Conservation (phyloP, 2,329 filamentous ascomycete genomes). For the Fusarium sp. region DNA sequence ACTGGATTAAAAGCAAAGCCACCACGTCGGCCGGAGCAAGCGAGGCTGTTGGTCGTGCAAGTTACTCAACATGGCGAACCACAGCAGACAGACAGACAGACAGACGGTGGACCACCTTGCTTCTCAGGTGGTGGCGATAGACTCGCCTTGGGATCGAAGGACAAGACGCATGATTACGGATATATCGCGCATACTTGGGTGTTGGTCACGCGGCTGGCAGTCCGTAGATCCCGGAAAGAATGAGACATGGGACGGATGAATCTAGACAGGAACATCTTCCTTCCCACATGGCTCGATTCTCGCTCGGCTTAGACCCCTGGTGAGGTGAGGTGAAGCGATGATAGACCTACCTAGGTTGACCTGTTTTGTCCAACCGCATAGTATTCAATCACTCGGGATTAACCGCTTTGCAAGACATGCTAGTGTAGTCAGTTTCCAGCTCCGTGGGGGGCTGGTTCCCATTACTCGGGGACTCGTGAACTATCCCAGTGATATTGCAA, state of each 20-base stretch:
- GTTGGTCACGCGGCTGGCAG: neutral
- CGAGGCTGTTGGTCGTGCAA: neutral
- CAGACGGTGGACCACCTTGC: neutral
- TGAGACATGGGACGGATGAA: slow-evolving; percentile 3
- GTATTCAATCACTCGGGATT: slow-evolving; percentile 15
- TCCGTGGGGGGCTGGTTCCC: neutral
- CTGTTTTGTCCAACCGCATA: neutral
- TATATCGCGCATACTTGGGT: slow-evolving; percentile 20
- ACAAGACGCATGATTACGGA: slow-evolving; percentile 11
- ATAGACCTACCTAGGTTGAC: neutral
- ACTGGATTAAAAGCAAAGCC: neutral
- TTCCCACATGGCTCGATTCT: neutral
- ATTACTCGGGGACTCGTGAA: neutral
- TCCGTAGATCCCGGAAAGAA: neutral
- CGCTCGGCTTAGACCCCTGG: slow-evolving; percentile 5
- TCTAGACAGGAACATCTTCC: neutral
- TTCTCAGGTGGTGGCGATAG: neutral
- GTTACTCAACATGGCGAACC: neutral
- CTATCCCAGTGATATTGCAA: neutral
- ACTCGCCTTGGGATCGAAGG: neutral
- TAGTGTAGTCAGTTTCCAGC: neutral
- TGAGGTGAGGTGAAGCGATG: neutral
- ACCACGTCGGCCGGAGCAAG: neutral
- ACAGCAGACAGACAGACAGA: no score
- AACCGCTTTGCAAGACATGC: slow-evolving; percentile 17